Evolutionary conservation across 148 eudicot genomes (phyloP).

Genomic region (Agrostemma githago): DNA sequence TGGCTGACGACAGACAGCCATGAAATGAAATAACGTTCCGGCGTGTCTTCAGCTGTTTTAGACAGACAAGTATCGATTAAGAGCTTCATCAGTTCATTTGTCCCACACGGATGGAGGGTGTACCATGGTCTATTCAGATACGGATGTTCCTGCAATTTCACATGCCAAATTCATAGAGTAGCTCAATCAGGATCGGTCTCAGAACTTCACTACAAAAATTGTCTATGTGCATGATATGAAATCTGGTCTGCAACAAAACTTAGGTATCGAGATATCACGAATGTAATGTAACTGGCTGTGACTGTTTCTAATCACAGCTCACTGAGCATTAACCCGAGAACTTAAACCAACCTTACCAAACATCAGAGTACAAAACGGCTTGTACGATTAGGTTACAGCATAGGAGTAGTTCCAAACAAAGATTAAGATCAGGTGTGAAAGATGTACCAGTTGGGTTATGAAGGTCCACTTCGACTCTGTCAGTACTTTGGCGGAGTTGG

Average conservation of each 20-base stretch:
- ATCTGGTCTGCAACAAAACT: no score
- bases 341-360: neutral
- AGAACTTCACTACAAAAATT: neutral
- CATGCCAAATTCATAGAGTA: neutral
- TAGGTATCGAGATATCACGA: neutral
- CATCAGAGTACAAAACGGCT: neutral
- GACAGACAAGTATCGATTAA: constrained; percentile 26
- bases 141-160: constrained; percentile 72
- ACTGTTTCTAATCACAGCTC: neutral
- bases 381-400: neutral
- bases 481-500: constrained; percentile 28
- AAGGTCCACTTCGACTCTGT: constrained; percentile 40
- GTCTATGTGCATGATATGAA: no score
- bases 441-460: constrained; percentile 33
- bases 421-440: neutral
- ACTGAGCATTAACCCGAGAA: neutral
- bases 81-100: constrained; percentile 78
- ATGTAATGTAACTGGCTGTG: neutral
- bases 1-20: constrained; percentile 90
- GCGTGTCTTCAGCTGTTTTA: constrained; percentile 16
- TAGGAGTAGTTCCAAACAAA: no score
- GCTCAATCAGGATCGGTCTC: neutral
- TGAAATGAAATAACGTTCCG: constrained; percentile 52
- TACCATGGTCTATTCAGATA: constrained; percentile 80
- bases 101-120: constrained; percentile 91